Conservation (phyloP, 2,329 filamentous ascomycete species). For the Monilinia fructigena region DNA sequence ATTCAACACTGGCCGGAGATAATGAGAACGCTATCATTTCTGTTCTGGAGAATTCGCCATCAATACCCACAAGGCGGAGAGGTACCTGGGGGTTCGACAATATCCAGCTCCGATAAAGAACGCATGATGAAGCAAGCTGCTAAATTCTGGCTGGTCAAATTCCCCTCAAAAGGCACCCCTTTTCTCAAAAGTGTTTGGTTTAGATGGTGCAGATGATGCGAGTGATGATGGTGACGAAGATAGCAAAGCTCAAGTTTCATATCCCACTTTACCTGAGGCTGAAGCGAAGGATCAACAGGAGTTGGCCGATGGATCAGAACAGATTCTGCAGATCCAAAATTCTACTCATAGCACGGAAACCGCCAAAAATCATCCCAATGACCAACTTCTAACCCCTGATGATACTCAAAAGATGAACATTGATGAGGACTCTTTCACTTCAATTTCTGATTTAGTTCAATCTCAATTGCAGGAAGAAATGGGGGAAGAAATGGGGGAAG, state of each 20-base stretch:
- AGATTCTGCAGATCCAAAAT: background rate
- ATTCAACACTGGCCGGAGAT: background rate
- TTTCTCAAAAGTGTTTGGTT: constrained; percentile 16
- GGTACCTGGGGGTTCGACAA: background rate
- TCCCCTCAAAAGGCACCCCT: background rate
- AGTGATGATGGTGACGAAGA: constrained; percentile 13
- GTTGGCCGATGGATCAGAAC: constrained; percentile 1
- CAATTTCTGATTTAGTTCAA: constrained; percentile 20
- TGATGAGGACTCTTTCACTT: constrained; percentile 1
- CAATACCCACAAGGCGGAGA: background rate
- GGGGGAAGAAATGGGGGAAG: constrained; percentile 19
- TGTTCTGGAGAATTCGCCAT: background rate
- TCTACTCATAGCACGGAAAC: background rate
- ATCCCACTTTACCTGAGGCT: background rate
- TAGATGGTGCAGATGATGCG: constrained; percentile 20
- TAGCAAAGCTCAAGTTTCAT: background rate
- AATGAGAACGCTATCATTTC: background rate
- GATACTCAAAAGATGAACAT: constrained; percentile 15
- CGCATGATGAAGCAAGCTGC: constrained; percentile 10
- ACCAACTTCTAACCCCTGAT: constrained; percentile 18
- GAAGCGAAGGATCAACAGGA: background rate
- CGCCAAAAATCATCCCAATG: background rate
- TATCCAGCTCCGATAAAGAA: background rate
- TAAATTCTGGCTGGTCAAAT: constrained; percentile 18
- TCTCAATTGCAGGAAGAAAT: constrained; percentile 19